phyloP scores from a whole-genome alignment of 176 grass and related monocot species.

The Aegilops bicornis region DNA sequence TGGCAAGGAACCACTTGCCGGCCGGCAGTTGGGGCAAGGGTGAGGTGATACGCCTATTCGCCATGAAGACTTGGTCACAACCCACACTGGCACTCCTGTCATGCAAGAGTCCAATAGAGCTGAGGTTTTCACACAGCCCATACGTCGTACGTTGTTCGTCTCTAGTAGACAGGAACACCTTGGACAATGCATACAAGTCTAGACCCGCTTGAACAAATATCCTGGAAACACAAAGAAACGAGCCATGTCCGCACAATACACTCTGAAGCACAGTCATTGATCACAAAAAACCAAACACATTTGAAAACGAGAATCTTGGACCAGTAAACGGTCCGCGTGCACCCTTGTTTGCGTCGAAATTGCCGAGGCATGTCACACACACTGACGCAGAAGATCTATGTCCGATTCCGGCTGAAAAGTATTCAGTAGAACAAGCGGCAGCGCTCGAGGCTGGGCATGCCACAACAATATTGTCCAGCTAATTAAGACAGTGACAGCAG shows the following conservation, averaged over 20 bases:
- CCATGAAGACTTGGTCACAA: no score
- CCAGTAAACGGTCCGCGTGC: neutral
- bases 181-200: neutral
- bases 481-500: no score
- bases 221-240: neutral
- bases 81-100: no score
- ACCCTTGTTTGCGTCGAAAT: neutral
- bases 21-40: no score
- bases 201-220: neutral
- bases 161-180: no score
- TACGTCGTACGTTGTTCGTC: no score
- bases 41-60: no score
- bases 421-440: neutral
- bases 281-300: neutral
- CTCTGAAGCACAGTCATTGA: neutral
- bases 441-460: neutral
- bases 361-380: neutral
- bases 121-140: no score
- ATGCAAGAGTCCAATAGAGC: no score
- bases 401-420: constrained; percentile 4
- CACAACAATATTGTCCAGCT: neutral
- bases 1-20: no score
- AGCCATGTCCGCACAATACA: neutral
- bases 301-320: neutral
- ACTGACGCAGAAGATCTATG: neutral